Evolutionary conservation across 352 stramenopile species (phyloP).

Genomic region (Pythium dissotocum): DNA sequence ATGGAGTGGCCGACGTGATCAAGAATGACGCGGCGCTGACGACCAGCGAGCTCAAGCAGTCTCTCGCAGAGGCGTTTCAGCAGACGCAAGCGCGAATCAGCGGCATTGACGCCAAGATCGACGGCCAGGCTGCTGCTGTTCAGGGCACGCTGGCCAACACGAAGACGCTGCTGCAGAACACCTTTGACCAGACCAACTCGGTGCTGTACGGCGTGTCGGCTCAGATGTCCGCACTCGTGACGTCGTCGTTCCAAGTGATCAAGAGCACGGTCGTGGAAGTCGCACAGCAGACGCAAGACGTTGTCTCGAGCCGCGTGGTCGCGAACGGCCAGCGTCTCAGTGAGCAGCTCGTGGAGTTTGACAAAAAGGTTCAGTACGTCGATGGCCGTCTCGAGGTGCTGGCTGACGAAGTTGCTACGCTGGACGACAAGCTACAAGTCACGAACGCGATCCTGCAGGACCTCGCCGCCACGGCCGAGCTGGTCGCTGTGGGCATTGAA

Average conservation of each 20-base stretch:
- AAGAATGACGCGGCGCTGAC: constrained; percentile 18
- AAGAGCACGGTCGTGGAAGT: not conserved
- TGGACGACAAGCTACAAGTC: constrained; percentile 6
- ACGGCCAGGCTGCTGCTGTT: not conserved
- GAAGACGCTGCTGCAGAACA: constrained; percentile 4
- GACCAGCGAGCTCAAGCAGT: constrained; percentile 10
- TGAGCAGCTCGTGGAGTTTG: constrained; percentile 13
- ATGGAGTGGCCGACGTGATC: constrained; percentile 12
- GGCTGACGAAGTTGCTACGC: constrained; percentile 5
- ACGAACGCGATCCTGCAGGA: constrained; percentile 13
- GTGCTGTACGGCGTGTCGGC: not conserved
- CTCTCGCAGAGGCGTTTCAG: constrained; percentile 2
- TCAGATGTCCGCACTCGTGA: constrained; percentile 2
- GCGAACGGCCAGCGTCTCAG: constrained; percentile 6
- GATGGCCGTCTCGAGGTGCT: constrained; percentile 5
- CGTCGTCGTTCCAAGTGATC: constrained; percentile 7
- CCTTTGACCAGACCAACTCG: constrained; percentile 10
- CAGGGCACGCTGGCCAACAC: constrained; percentile 7
- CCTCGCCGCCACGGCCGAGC: constrained; percentile 6
- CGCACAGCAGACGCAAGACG: constrained; percentile 12
- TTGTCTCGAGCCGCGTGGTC: constrained; percentile 2
- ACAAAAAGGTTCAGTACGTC: constrained; percentile 15
- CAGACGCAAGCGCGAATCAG: constrained; percentile 10
- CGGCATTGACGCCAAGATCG: constrained; percentile 9
- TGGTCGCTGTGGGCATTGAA: constrained; percentile 8